Conservation (phyloP, 2,329 filamentous ascomycete genomes). For the Diaporthe velutina region DNA sequence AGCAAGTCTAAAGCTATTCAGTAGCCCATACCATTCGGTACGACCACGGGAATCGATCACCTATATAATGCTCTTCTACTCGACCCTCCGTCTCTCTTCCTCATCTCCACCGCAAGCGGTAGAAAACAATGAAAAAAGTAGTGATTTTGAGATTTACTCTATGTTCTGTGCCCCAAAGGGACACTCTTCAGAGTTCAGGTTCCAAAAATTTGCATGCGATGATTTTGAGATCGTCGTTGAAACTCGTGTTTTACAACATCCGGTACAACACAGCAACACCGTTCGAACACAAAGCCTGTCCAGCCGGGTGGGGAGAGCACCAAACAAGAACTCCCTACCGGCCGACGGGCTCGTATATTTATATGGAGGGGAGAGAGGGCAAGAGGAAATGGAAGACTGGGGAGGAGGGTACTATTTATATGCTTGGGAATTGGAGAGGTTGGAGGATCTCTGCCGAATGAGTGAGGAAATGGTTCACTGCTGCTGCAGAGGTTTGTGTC, state of each 20-base stretch:
- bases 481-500: background rate
- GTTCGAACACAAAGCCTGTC: background rate
- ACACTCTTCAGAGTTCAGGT: background rate
- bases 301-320: background rate
- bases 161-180: background rate
- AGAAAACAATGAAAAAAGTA: background rate
- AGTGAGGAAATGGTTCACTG: background rate
- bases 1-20: background rate
- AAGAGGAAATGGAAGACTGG: background rate
- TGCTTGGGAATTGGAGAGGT: fast-evolving
- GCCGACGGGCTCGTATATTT: background rate
- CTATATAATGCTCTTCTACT: background rate
- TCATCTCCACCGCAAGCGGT: conserved; percentile 10
- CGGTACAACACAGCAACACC: background rate
- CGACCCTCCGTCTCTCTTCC: background rate
- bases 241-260: background rate
- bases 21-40: background rate
- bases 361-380: background rate
- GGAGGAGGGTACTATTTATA: background rate
- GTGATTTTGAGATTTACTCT: background rate
- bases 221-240: background rate
- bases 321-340: background rate
- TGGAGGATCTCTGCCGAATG: background rate
- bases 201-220: background rate
- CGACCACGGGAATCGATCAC: background rate